Base-by-base conservation (phyloP, 331 rosid genomes). In the Saraca asoca region DNA sequence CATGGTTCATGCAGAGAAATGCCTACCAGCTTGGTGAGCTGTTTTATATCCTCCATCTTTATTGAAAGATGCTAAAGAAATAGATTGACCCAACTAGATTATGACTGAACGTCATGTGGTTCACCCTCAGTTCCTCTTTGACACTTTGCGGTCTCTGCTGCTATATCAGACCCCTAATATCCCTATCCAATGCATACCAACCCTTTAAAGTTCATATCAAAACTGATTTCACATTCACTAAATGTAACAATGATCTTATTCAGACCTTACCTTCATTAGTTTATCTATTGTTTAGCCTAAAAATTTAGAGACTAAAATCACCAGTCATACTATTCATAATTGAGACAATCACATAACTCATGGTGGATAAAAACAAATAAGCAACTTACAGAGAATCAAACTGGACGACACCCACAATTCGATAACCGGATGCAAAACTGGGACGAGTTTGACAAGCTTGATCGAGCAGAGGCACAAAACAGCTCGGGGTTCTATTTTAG, bases 41-140 rank as follows among this genome's bases (percentile, higher is more conserved):
- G 76, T 76, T 83, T 39, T 61, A 41, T 55, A 73, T 46, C 75
- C 18, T 70, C 52, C 48, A 51, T 85, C 85, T 82, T 82, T 80
- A 85, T 83, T 69, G 89, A 77, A 85, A 83, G 83, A 76, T 69
- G 90, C 66, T 81, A 86, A 72, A 78, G 79, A 73, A 69, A 83
- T 50, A 59, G 31, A 24, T 1, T 24, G 79, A 75, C 74, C 83
- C 83, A 79, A 74, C 71, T 79, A 59, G 76, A 77, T 74, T 64
- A 60, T 82, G 75, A 66, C 85, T 77, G 70, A 77, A 74, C 68
- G 42, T 62, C 74, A 74, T 71, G 42, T 62, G 48, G 58, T 72
- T 46, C 63, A 65, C 64, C 42, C 62, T 69, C 38, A 68, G 51
- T 69, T 74, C 43, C 71, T 60, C 31, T 77, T 74, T 56, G 72